phyloP scores from a whole-genome alignment of 176 grass and related monocot species.

The Dendrocalamus sinicus region DNA sequence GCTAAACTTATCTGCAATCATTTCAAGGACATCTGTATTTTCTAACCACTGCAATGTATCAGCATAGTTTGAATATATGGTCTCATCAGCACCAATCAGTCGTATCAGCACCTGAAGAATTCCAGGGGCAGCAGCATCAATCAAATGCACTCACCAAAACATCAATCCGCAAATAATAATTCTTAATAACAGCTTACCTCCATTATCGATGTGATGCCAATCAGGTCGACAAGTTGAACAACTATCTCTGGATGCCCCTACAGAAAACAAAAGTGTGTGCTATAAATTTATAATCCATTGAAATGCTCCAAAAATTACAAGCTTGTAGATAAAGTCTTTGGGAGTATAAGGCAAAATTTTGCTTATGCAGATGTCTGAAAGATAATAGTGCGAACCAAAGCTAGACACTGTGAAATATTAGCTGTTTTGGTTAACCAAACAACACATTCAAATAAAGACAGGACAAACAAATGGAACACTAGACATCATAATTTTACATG shows the following conservation, averaged over 20 bases:
- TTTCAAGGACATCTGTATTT: constrained; percentile 93
- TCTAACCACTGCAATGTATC: constrained; percentile 96
- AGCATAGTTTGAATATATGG: constrained; percentile 83
- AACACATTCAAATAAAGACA: not conserved
- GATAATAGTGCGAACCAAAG: not conserved
- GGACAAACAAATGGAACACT: not conserved
- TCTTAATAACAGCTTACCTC: constrained; percentile 60
- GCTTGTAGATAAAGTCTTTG: not conserved
- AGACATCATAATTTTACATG: not conserved
- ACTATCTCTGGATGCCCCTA: constrained; percentile 90
- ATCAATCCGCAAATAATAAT: constrained; percentile 22
- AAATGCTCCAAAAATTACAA: constrained; percentile 5
- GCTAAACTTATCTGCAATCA: constrained; percentile 94
- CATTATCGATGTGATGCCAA: constrained; percentile 96
- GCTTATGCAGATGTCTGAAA: not conserved
- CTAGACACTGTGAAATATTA: constrained; percentile 20
- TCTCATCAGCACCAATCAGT: constrained; percentile 95
- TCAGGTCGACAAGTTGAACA: constrained; percentile 86
- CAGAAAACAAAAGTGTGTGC: constrained; percentile 26
- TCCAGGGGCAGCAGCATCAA: constrained; percentile 38
- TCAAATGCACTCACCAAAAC: constrained; percentile 35
- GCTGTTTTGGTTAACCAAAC: not conserved
- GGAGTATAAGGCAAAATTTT: not conserved
- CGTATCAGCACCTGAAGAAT: constrained; percentile 81
- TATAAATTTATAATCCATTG: constrained; percentile 32